Percentiles rank a stretch among this genome's conserved stretches.
These are phyloP conservation scores for Vitis labrusca DNA, from an alignment of 164 flowering plant species.

Conservation along the genomic window DNA sequence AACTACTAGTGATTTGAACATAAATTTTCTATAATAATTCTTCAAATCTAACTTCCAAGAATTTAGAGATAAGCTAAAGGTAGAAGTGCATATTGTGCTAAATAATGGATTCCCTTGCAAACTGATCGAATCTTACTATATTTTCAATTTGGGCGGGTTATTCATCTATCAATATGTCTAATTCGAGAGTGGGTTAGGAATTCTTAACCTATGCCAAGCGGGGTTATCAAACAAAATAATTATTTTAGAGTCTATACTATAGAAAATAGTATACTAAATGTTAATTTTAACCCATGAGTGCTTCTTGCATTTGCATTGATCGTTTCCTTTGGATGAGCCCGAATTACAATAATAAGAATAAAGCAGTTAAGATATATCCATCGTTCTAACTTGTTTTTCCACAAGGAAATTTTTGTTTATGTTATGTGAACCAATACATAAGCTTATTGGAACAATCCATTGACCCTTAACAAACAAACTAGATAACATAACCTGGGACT, in stretches of 20 bases:
- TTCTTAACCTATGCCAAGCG: too few species aligned
- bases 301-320: slow-evolving; percentile 4
- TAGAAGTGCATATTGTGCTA: too few species aligned
- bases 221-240: too few species aligned
- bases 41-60: too few species aligned
- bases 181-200: too few species aligned
- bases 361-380: slow-evolving; percentile 23
- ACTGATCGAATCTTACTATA: too few species aligned
- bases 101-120: too few species aligned
- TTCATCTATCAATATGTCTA: too few species aligned
- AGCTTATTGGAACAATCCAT: slow-evolving; percentile 34
- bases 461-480: slow-evolving; percentile 22
- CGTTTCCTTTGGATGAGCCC: not conserved
- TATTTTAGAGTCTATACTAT: slow-evolving; percentile 15
- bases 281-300: slow-evolving; percentile 31
- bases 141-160: too few species aligned
- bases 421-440: slow-evolving; percentile 21
- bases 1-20: too few species aligned
- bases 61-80: too few species aligned
- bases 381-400: slow-evolving; percentile 12
- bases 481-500: slow-evolving; percentile 27
- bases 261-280: slow-evolving; percentile 29
- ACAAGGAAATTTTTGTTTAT: slow-evolving; percentile 22
- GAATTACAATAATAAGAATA: slow-evolving; percentile 1
- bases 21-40: too few species aligned